phyloP scores from a whole-genome alignment of 1,284 basidiomycete species.

The Ustilago lituana region DNA sequence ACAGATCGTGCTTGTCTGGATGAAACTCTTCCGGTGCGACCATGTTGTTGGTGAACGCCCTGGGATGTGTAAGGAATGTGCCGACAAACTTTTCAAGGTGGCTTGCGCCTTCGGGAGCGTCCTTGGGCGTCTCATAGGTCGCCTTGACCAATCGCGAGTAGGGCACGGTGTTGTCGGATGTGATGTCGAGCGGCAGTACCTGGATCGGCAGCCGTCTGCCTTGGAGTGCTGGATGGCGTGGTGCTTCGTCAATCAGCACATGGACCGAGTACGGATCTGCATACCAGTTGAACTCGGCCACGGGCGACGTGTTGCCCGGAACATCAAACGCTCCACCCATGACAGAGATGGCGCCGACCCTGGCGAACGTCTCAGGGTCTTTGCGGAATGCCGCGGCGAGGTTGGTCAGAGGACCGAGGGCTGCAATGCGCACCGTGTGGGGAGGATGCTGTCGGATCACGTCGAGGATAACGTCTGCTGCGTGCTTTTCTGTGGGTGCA shows the following conservation, averaged over 20 bases:
- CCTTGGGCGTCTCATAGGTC: constrained; percentile 26
- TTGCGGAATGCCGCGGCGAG: constrained; percentile 77
- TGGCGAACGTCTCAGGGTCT: constrained; percentile 73
- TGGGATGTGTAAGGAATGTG: constrained; percentile 55
- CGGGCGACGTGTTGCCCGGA: constrained; percentile 81
- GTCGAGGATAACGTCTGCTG: constrained; percentile 76
- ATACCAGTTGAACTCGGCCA: constrained; percentile 83
- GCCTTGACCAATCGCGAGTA: constrained; percentile 52
- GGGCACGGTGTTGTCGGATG: constrained; percentile 55
- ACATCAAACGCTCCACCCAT: constrained; percentile 98
- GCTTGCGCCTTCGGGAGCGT: constrained; percentile 14
- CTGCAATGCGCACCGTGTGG: constrained; percentile 81
- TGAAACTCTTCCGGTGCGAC: constrained; percentile 55
- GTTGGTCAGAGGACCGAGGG: constrained; percentile 87
- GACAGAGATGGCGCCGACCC: constrained; percentile 76
- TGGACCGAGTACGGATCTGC: constrained; percentile 86
- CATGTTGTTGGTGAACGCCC: constrained; percentile 59
- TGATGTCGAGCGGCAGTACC: constrained; percentile 62
- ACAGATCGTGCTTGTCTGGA: constrained; percentile 54
- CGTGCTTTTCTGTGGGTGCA: constrained; percentile 71
- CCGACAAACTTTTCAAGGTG: constrained; percentile 50
- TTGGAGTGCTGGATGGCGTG: constrained; percentile 22
- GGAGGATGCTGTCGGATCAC: constrained; percentile 74
- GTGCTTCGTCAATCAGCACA: constrained; percentile 55
- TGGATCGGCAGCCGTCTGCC: constrained; percentile 48